Base-by-base conservation (phyloP, 441 rosid species). In the Omphalea diandra region DNA sequence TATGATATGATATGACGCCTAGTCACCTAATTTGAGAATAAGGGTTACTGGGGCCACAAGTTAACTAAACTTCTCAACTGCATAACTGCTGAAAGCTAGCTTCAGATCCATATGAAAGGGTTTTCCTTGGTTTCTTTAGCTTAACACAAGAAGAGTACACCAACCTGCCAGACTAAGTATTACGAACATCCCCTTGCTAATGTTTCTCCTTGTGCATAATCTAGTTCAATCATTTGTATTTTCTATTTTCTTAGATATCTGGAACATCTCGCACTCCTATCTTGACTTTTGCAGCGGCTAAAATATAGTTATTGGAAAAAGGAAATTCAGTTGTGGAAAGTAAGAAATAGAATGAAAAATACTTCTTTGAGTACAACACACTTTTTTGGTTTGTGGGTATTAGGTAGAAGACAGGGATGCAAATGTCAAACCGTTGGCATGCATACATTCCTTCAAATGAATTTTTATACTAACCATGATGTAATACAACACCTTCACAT, bases 341-440 rank as follows among this genome's bases (percentile, higher is more conserved):
- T 58, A 49, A 59, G 54, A 67, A 43, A 47, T 53, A 55, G 32
- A 57, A 57, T 44, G 52, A 27, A 62, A 72, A 64, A 70, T 38
- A 69, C 50, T 75, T 36, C 72, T 54, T 82, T 68, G 86, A 79
- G 82, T 83, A 76, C 72, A 85, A 81, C 75, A 68, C 73, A 83
- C 75, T 79, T 79, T 62, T 73, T 75, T 49, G 60, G 68, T 46
- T 72, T 75, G 70, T 65, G 77, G 70, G 76, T 57, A 80, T 80
- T 84, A 82, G 86, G 86, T 79, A 77, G 73, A 74, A 67, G 83
- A 80, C 71, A 81, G 50, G 73, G 81, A 77, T 79, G 74, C 76
- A 71, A 63, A 62, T 76, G 77, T 80, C 78, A 70, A 66, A 78
- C 71, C 70, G 74, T 66, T 76, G 78, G 78, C 75, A 69, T 27